Conservation (phyloP, 495 filamentous ascomycete genomes). For the Jackrogersella multiformis region DNA sequence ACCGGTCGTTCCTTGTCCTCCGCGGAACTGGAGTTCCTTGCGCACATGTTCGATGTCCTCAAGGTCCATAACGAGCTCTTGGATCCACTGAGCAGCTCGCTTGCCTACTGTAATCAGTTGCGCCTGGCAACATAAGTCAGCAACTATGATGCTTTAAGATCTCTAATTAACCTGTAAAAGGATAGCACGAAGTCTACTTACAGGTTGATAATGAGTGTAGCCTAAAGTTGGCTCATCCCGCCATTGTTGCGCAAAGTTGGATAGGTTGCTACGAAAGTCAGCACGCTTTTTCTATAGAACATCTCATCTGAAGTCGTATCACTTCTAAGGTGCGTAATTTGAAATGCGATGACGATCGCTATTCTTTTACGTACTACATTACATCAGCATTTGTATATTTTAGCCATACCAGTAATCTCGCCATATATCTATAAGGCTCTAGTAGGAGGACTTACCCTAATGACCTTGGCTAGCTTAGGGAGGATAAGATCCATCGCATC, state of each 20-base stretch:
- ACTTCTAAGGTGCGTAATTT: background rate
- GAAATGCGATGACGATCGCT: background rate
- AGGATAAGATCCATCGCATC: slow-evolving; percentile 56
- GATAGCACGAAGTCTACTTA: slow-evolving; percentile 3
- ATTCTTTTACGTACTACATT: slow-evolving; percentile 6
- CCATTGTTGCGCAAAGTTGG: slow-evolving; percentile 77
- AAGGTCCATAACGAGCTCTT: slow-evolving; percentile 89
- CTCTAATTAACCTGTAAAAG: background rate
- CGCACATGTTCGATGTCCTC: slow-evolving; percentile 79
- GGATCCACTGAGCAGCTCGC: slow-evolving; percentile 79
- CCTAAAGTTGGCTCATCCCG: slow-evolving; percentile 71
- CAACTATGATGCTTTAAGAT: background rate
- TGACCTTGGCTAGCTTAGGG: slow-evolving; percentile 85
- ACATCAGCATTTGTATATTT: slow-evolving; percentile 2
- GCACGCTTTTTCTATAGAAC: background rate
- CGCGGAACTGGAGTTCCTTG: slow-evolving; percentile 81
- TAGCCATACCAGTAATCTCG: background rate
- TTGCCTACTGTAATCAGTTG: slow-evolving; percentile 86
- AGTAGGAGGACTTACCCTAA: slow-evolving; percentile 49
- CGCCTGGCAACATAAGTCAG: slow-evolving; percentile 6
- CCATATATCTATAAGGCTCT: background rate
- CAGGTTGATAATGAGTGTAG: slow-evolving; percentile 77
- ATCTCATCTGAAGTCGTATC: background rate
- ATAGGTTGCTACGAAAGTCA: slow-evolving; percentile 66
- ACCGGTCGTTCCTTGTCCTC: slow-evolving; percentile 69